Evolutionary conservation across 78 protist species (phyloP), one percentile per base, ranked within the genome.

Genomic region (Dictyostelium firmibasis): DNA sequence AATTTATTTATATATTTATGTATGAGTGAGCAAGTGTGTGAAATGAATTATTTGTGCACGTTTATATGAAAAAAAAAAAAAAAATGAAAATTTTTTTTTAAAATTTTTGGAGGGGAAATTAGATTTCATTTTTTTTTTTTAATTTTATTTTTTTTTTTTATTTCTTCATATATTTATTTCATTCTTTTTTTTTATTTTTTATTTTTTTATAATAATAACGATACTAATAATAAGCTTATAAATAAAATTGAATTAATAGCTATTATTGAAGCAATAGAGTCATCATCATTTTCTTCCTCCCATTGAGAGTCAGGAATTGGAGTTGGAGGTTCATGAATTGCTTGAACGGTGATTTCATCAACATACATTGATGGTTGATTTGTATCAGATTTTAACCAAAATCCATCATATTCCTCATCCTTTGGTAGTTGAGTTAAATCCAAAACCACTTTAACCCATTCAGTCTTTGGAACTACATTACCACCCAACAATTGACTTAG

Each of bases 241-340:
- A 18, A 79, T 79, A 70, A 31, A 70, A 14, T 31, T 31, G 20
- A 72, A 31, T 16, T 31, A 29, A 70, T 3, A 70, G 35, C 14
- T 14, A 72, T 14, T 0, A 33, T 72, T 72, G 79, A 72, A 70
- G 44, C 43, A 4, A 16, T 31, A 16, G 57, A 38, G n/a, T 10
- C 11, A 38, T 77, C 83, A 43, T 8, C 43, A 41, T 84, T 62
- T 60, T 67, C 33, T 0, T 84, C 69, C 35, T 67, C 57, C 25
- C 25, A 72, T 72, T 72, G 27, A 18, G 79, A 72, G 33, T 72
- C 79, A 11, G 79, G 79, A 1, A 72, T 72, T 72, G 11, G 79
- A 25, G 47, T 38, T 7, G 94, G 92, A 62, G 92, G 94, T 43
- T 89, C 94, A 27, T 70, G 27, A 33, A 50, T 62, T 13, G 94